Evolutionary conservation across 2,329 filamentous ascomycete species (phyloP).

Genomic region (Drechslerella coelobrocha): DNA sequence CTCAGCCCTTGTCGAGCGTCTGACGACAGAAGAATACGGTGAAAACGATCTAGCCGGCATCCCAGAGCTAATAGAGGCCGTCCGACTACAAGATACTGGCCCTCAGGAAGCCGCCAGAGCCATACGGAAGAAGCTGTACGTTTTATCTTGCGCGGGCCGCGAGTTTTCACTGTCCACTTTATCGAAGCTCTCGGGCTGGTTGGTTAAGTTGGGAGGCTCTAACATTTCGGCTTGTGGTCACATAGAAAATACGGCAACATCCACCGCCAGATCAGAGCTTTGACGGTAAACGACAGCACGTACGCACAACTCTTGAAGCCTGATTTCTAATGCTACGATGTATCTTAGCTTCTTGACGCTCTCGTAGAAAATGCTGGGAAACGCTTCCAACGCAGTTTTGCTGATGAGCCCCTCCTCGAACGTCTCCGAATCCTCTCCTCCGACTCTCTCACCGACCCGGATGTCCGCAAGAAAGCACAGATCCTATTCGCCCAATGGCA

Average conservation of each 20-base stretch:
- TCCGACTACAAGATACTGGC: slow-evolving; percentile 85
- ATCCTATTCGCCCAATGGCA: slow-evolving; percentile 88
- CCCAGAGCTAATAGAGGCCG: slow-evolving; percentile 90
- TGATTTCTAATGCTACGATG: background rate
- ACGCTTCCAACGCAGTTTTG: slow-evolving; percentile 84
- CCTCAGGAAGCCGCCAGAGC: slow-evolving; percentile 89
- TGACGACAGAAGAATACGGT: slow-evolving; percentile 87
- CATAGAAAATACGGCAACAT: slow-evolving; percentile 85
- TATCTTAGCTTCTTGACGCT: slow-evolving; percentile 73
- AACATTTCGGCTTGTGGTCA: slow-evolving; percentile 5
- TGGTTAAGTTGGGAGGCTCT: slow-evolving; percentile 4
- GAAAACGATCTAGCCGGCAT: slow-evolving; percentile 92
- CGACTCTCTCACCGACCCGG: slow-evolving; percentile 80
- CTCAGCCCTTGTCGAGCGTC: slow-evolving; percentile 86
- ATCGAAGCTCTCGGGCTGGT: too few relatives aligned
- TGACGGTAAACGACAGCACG: slow-evolving; percentile 64
- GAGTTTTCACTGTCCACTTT: too few relatives aligned
- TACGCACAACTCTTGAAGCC: background rate
- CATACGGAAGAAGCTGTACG: slow-evolving; percentile 89
- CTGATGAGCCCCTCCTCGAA: slow-evolving; percentile 89
- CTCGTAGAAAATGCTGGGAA: slow-evolving; percentile 92
- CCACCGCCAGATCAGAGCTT: slow-evolving; percentile 88
- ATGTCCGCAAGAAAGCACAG: slow-evolving; percentile 87
- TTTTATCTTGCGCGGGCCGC: slow-evolving; percentile 22
- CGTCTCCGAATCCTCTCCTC: slow-evolving; percentile 86